Base-by-base conservation (phyloP, 2,329 filamentous ascomycete genomes). In the Clonostachys rhizophaga region DNA sequence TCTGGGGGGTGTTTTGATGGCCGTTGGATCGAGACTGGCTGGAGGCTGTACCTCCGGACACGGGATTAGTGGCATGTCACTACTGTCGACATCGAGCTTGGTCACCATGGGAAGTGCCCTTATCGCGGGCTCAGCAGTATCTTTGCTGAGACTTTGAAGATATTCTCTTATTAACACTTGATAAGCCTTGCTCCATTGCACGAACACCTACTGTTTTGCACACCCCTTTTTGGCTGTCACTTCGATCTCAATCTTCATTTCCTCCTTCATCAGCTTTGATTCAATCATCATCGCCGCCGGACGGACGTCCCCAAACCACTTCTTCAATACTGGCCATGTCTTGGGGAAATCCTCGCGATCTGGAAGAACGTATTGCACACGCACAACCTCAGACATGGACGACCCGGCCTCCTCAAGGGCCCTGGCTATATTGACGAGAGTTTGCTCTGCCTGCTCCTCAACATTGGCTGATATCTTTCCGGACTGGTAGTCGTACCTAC, bases 31-130 rank as follows among this genome's bases (percentile, higher is more conserved):
- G 2, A 74, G 83, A 43, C 57, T 86, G 47, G 83, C 79, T 0
- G 83, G 82, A 2, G 84, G 84, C 0, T 88, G 84, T 52, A 85
- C 84, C 0, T 84, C 80, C 6, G 84, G 84, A 0, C 84, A 88
- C 58, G 84, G 84, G 0, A 81, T 88, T 52, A 85, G 79, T 49
- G 84, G 84, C 0, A 73, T 87, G 57, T 77, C 79, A n/a, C 66
- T 83, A 50, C 66, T 87, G 44, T 82, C 78, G 0, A 64, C 77
- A 5, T 78, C 82, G 10, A 87, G 84, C 56, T 70, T 86, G 47
- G 60, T 87, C 12, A 83, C 80, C 0, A 79, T 86, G 20, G 74
- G 63, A 4, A 66, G 73, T 6, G 75, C 81, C 54, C 86, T 87
- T 66, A 72, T 58, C 1, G 71, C 71, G 1, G 83, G 80, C 5